Evolutionary conservation across 441 rosid species (phyloP).

Genomic region (Omphalea diandra): DNA sequence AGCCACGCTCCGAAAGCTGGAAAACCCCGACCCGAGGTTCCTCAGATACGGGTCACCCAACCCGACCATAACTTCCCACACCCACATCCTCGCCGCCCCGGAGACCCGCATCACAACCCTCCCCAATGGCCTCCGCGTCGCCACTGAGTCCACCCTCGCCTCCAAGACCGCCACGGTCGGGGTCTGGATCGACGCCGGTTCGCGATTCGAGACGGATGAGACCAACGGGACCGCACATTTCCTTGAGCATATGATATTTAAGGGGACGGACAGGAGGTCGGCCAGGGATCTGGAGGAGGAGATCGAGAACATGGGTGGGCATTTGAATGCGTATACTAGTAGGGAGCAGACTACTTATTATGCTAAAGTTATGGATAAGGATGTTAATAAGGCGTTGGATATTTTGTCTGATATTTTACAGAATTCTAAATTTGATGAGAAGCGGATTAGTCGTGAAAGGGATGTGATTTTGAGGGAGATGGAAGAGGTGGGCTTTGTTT

Average conservation of each 20-base stretch:
- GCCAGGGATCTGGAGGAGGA: conserved; percentile 74
- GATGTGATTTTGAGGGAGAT: conserved; percentile 94
- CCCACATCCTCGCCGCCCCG: conserved; percentile 81
- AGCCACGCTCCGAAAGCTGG: conserved; percentile 57
- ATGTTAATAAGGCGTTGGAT: conserved; percentile 69
- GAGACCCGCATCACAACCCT: conserved; percentile 88
- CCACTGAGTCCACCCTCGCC: conserved; percentile 86
- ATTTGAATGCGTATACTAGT: conserved; percentile 87
- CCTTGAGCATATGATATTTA: conserved; percentile 92
- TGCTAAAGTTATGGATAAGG: conserved; percentile 74
- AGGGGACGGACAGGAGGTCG: conserved; percentile 67
- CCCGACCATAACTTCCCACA: conserved; percentile 59
- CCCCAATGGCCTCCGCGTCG: conserved; percentile 83
- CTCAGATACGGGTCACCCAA: conserved; percentile 90
- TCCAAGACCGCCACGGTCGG: conserved; percentile 88
- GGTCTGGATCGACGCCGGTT: conserved; percentile 99
- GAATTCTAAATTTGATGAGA: conserved; percentile 80
- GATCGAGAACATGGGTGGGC: conserved; percentile 89
- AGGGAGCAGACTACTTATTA: conserved; percentile 93
- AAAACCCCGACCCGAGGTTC: conserved; percentile 77
- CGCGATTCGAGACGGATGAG: conserved; percentile 76
- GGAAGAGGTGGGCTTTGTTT: conserved; percentile 61
- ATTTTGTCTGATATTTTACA: conserved; percentile 86
- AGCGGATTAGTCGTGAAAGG: conserved; percentile 65
- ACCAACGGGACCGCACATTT: conserved; percentile 90